These are phyloP conservation scores for Dillenia suffruticosa DNA, from an alignment of 164 flowering plant species.

Conservation along the genomic window DNA sequence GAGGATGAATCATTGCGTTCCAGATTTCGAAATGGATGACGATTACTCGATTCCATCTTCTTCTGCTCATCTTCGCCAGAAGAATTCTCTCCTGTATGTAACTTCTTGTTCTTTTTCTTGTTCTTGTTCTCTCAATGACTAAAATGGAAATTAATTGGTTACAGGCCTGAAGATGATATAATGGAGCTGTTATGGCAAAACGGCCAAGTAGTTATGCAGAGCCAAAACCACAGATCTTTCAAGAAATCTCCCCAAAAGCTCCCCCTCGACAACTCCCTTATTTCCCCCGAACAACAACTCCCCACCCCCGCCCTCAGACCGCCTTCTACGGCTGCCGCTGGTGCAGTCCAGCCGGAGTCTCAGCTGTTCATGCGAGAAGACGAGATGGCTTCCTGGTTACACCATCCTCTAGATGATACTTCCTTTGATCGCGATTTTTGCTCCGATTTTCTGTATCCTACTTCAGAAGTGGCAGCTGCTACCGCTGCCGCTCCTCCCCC, in stretches of 20 bases:
- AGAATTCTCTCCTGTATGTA: conserved; percentile 19
- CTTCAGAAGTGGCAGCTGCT: conserved; percentile 7
- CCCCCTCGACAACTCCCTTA: conserved; percentile 14
- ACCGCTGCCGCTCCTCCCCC: conserved; percentile 6
- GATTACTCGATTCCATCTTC: conserved; percentile 33
- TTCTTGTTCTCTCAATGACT: background rate
- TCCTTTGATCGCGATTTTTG: conserved; percentile 37
- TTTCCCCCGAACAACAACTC: conserved; percentile 9
- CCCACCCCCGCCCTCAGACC: conserved; percentile 16
- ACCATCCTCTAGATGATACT: conserved; percentile 52
- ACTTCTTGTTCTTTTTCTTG: background rate
- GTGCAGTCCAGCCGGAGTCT: conserved; percentile 7
- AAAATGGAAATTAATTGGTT: background rate
- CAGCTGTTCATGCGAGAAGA: conserved; percentile 82
- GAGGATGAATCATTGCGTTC: conserved; percentile 54
- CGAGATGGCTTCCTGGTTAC: conserved; percentile 92
- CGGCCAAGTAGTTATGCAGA: conserved; percentile 69
- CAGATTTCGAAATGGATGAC: conserved; percentile 53
- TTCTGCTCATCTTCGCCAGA: conserved; percentile 20
- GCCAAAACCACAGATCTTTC: conserved; percentile 40
- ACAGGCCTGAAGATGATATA: conserved; percentile 57
- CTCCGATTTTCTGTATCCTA: conserved; percentile 34
- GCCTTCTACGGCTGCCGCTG: conserved; percentile 2
- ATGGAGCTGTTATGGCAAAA: conserved; percentile 88
- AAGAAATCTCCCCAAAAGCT: conserved; percentile 19